phyloP scores from a whole-genome alignment of 2,329 filamentous ascomycete genomes.

The Pyrenophora tritici-repentis region DNA sequence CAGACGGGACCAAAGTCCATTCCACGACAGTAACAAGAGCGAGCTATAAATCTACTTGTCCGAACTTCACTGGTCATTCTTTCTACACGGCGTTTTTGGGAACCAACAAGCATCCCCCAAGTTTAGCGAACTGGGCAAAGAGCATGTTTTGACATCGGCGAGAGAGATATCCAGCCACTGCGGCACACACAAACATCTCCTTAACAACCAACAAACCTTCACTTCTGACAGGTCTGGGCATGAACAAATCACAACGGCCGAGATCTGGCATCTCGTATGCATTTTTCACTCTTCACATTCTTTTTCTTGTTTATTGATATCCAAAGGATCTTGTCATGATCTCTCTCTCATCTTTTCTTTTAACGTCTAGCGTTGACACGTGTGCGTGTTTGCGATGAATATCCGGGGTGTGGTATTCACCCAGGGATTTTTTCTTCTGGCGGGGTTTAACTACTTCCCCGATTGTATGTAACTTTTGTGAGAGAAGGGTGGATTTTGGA shows the following conservation, averaged over 20 bases:
- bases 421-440: no score
- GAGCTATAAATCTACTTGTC: slow-evolving; percentile 22
- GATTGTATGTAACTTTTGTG: no score
- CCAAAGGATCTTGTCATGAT: slow-evolving; percentile 7
- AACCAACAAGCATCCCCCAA: background rate
- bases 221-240: slow-evolving; percentile 8
- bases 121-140: slow-evolving; percentile 1
- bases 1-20: slow-evolving; percentile 41
- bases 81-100: background rate
- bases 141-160: background rate
- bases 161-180: slow-evolving; percentile 9
- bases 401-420: no score
- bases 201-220: background rate
- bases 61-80: background rate
- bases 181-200: slow-evolving; percentile 2
- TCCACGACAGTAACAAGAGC: slow-evolving; percentile 41
- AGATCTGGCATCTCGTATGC: slow-evolving; percentile 17
- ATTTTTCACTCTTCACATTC: background rate
- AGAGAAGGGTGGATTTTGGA: no score
- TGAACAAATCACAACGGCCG: background rate
- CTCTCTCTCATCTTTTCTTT: background rate
- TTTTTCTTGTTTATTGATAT: slow-evolving; percentile 5
- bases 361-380: slow-evolving; percentile 3
- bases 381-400: background rate
- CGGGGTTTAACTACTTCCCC: no score